Evolutionary conservation across 2,329 filamentous ascomycete species (phyloP), one percentile per base, ranked within the genome.

Genomic region (Aspergillus sp.): DNA sequence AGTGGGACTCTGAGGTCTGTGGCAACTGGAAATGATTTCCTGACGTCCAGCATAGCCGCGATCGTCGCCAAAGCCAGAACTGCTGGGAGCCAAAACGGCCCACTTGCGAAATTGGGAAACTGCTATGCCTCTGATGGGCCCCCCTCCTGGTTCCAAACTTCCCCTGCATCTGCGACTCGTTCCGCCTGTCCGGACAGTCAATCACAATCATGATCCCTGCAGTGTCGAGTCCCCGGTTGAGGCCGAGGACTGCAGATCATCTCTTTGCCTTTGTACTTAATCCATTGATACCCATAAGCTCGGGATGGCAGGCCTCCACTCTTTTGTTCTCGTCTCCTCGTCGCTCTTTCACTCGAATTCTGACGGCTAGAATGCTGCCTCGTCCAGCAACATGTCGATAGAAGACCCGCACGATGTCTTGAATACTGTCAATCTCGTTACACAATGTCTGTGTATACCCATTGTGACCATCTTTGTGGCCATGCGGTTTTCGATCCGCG

Each of bases 371-470:
- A 38, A 52, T 53, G 64, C 62, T 61, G 69, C 56, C 41, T 70
- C 73, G 71, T 54, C 25, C 43, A 47, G 38, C 59, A 57, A 45
- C 48, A 61, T 61, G 54, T 50, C 59, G 1, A 51, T 45, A 19
- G n/a, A 41, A 17, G 43, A 46, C n/a, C 49, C 45, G 31, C 71
- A 71, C 7, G 72, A 75, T 69, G 66, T 65, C 19, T 57, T 76
- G 17, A 56, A 69, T 51, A 77, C 70, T 0, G 59, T 77, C 49
- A 77, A 74, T 60, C 57, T 77, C 2, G 69, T 76, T 30, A 77
- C 74, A 17, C 74, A 79, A 67, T 68, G 64, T 46, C 66, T 78
- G 13, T 78, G 74, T 60, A 73, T 79, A 47, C 70, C 71, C 1
- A 70, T 76, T n/a, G 67, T 72, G 19, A 69, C 72, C 11, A 19